A percentile compares a stretch with the other conserved stretches of the same genome.
phyloP scores from a whole-genome alignment of 805 yeast species.

The Cyberlindnera euphorbiiphila region DNA sequence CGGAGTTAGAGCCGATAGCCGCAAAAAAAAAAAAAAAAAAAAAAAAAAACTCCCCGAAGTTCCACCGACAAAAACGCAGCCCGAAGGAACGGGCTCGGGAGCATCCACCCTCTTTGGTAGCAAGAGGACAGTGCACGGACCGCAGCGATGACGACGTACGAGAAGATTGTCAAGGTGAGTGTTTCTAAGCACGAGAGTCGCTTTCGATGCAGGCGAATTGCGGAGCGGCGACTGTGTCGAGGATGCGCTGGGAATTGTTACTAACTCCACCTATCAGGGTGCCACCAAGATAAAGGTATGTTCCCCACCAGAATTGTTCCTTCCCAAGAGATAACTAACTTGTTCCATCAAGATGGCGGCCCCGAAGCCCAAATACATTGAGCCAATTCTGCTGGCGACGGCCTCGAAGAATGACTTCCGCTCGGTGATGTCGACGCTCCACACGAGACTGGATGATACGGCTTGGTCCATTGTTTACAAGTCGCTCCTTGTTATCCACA shows the following conservation, averaged over 20 bases:
- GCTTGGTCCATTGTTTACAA: constrained; percentile 94
- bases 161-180: constrained; percentile 65
- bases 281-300: constrained; percentile 60
- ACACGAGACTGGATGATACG: constrained; percentile 61
- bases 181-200: too few species aligned
- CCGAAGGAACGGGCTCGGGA: too few species aligned
- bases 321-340: constrained; percentile 14
- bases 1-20: background rate
- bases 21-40: background rate
- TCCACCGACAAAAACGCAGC: too few species aligned
- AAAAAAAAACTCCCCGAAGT: too few species aligned
- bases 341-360: constrained; percentile 94
- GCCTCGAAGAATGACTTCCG: constrained; percentile 44
- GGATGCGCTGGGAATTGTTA: background rate
- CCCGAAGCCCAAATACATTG: constrained; percentile 95
- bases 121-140: too few species aligned
- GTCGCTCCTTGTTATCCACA: constrained; percentile 77
- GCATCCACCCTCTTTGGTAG: too few species aligned
- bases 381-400: constrained; percentile 70
- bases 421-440: constrained; percentile 64
- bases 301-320: background rate
- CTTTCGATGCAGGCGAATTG: too few species aligned
- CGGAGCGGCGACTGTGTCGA: background rate
- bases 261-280: constrained; percentile 35
- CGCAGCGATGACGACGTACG: constrained; percentile 64